Conservation (phyloP, 2,329 filamentous ascomycete genomes). For the Colletotrichum navitas region DNA sequence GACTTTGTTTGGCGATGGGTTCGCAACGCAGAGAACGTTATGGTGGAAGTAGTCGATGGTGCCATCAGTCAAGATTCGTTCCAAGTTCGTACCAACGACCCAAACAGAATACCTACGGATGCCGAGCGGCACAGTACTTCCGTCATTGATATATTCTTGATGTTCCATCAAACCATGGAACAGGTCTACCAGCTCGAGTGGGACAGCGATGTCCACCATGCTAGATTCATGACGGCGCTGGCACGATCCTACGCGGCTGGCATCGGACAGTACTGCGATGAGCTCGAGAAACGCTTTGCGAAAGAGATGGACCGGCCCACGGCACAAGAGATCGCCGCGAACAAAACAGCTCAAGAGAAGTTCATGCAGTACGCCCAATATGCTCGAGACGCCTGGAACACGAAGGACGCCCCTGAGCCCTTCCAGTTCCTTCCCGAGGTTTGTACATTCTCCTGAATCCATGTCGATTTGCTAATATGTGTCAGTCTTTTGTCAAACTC, state of each 20-base stretch:
- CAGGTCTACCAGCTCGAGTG: slow-evolving; percentile 89
- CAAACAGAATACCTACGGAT: slow-evolving; percentile 75
- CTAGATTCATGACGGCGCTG: slow-evolving; percentile 95
- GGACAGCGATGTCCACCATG: slow-evolving; percentile 93
- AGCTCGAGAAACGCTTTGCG: slow-evolving; percentile 86
- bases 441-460: slow-evolving; percentile 49
- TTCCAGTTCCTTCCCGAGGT: slow-evolving; percentile 97
- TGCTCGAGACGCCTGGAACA: slow-evolving; percentile 92
- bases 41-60: slow-evolving; percentile 87
- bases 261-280: slow-evolving; percentile 90
- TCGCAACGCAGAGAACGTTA: slow-evolving; percentile 80
- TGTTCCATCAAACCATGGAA: slow-evolving; percentile 92
- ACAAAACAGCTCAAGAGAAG: slow-evolving; percentile 88
- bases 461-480: slow-evolving; percentile 1
- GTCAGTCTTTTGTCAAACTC: slow-evolving; percentile 92
- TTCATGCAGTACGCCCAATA: slow-evolving; percentile 93
- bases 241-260: slow-evolving; percentile 87
- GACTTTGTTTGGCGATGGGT: slow-evolving; percentile 99
- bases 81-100: slow-evolving; percentile 75
- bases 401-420: slow-evolving; percentile 92
- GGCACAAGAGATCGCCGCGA: slow-evolving; percentile 84
- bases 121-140: slow-evolving; percentile 93
- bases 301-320: slow-evolving; percentile 94
- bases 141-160: slow-evolving; percentile 91
- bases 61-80: slow-evolving; percentile 94